Percentiles rank a stretch among this genome's conserved stretches.
Conservation (phyloP, 2,329 filamentous ascomycete species). For the Neopestalotiopsis sp. region DNA sequence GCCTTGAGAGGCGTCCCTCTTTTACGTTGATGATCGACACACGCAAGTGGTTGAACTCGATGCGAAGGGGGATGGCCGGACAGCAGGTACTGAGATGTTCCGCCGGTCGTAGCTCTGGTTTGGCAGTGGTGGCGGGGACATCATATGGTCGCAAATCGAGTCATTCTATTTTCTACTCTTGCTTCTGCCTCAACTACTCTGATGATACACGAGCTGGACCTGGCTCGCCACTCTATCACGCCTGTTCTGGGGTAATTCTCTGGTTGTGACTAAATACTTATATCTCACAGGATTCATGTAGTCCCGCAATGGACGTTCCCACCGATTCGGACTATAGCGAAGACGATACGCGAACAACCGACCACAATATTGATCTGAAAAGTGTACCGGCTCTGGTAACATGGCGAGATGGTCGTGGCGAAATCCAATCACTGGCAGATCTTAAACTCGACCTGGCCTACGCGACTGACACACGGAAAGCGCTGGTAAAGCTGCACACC, state of each 20-base stretch:
- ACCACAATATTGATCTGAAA: constrained; percentile 1
- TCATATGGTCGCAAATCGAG: constrained; percentile 13
- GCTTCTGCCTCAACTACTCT: neutral
- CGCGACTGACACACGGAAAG: neutral
- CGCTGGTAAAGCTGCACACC: constrained; percentile 12
- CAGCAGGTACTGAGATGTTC: constrained; percentile 16
- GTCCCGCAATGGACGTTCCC: constrained; percentile 13
- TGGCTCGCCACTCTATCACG: neutral
- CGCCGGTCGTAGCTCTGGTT: neutral
- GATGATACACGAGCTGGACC: neutral
- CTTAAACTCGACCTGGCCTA: constrained; percentile 8
- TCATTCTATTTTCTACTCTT: neutral
- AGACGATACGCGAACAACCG: neutral
- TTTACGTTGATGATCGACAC: neutral
- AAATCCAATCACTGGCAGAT: constrained; percentile 1
- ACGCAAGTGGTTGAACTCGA: constrained; percentile 15
- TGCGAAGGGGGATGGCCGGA: neutral
- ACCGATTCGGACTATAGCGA: constrained; percentile 16
- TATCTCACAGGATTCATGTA: neutral
- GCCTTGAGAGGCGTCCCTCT: constrained; percentile 13
- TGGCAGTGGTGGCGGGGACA: constrained; percentile 17
- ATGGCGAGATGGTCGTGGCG: constrained; percentile 10
- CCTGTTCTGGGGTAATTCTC: neutral
- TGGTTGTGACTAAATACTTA: constrained; percentile 1
- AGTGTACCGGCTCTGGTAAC: constrained; percentile 12